Base-by-base conservation (phyloP, 768 basidiomycete genomes). In the Trametes elegans region DNA sequence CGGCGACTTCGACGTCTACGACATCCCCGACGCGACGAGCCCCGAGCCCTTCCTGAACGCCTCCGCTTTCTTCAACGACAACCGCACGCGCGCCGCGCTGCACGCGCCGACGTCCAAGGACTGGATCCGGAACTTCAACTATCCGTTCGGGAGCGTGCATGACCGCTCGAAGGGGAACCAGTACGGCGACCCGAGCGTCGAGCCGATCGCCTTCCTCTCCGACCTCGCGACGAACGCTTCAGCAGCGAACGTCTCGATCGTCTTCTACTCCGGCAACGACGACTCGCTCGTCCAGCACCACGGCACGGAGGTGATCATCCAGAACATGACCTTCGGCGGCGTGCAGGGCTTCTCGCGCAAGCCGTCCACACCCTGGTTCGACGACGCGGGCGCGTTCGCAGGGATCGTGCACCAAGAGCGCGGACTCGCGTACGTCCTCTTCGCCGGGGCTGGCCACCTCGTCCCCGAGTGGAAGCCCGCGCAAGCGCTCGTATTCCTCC, bases 261-360 rank as follows among this genome's bases (percentile, higher is more conserved):
- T 87, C 14, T 68, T 88, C 31, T 87, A 73, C 64, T 85, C 85
- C 26, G 87, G 81, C 16, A 88, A 88, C 62, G 83, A 87, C 60
- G 87, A 89, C 66, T 71, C 81, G 7, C 78, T 88, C 29, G 74
- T 85, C 44, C 73, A 84, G 4, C 87, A 87, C 62, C 70, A 74
- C 32, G 78, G 83, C 21, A 82, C 82, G 44, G 81, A 88, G 76
- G 69, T 34, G 16, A 44, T 55, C 50, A 39, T 50, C 18, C 39
- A 89, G 83, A 90, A 90, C 62, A 87, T 85, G 36, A 88, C 88
- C 1, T 90, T 89, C 58, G 87, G 86, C 32, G 87, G 86, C n/a
- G 81, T 83, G 32, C 85, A 81, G 68, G 88, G 88, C 3, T 90
- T 90, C 67, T 81, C 84, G 10, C 75, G 79, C 43, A 76, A 78